Evolutionary conservation across 2,329 filamentous ascomycete genomes (phyloP), one percentile per base, ranked within the genome.

Genomic region (Corinectria fuckeliana): DNA sequence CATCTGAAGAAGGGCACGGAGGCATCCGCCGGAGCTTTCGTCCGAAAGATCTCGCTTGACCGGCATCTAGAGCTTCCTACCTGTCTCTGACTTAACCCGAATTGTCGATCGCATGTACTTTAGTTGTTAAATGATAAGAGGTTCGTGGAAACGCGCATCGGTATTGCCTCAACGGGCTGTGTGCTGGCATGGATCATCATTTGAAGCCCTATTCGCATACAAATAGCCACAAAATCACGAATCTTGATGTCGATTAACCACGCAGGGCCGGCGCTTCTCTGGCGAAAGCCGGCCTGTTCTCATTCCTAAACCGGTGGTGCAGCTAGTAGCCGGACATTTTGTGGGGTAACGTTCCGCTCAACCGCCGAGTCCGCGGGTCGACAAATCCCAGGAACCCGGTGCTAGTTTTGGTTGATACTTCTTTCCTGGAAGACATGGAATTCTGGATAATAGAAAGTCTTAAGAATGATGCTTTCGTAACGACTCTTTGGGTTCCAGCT

Each of bases 141-240:
- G 8, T 10, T 4, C 18, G 25, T 44, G 18, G 5, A 25, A 14
- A 4, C 21, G 20, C 21, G 11, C 18, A n/a, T n/a, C n/a, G n/a
- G 18, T 20, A 11, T 23, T 21, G 39, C 21, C 25, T 20, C 20
- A 44, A 26, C 18, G 25, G 13, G 26, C 9, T 51, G 21, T 39
- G 14, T 25, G 45, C 42, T 50, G 61, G 63, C 58, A 64, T 64
- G 61, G 61, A 64, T 65, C 63, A 51, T 38, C 55, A 34, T 30
- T n/a, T 54, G n/a, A 39, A n/a, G 21, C 30, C 42, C 42, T 14
- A 20, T 34, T 41, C 42, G 25, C 41, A 48, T 21, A 34, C 20
- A n/a, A n/a, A 21, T 50, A 34, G 30, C 34, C 14, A 38, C 34
- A 30, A 16, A n/a, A 39, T 39, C 42, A n/a, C 10, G n/a, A 32